phyloP scores from a whole-genome alignment of 495 filamentous ascomycete species.

The Tuber borchii region DNA sequence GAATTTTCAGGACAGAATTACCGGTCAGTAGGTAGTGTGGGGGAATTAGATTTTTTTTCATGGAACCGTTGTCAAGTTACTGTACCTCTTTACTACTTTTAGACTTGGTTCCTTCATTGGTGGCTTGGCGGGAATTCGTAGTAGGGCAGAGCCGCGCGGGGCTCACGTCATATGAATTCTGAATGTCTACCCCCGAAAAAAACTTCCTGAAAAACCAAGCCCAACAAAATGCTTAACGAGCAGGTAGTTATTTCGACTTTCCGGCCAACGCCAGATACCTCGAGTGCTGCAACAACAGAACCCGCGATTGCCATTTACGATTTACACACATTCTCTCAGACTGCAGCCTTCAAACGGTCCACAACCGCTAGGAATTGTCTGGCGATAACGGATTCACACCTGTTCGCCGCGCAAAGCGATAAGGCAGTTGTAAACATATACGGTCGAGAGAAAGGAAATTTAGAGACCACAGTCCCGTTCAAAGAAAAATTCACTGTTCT shows the following conservation, averaged over 20 bases:
- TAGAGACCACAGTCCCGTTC: constrained; percentile 80
- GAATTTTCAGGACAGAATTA: background rate
- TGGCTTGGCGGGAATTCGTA: background rate
- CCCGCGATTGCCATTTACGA: constrained; percentile 53
- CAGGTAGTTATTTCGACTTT: constrained; percentile 36
- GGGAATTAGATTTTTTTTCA: too few relatives aligned
- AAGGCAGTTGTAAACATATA: constrained; percentile 93
- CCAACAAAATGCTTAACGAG: constrained; percentile 37
- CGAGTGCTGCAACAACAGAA: constrained; percentile 19
- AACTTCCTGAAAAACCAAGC: constrained; percentile 5
- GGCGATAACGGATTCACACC: constrained; percentile 71
- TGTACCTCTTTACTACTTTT: too few relatives aligned
- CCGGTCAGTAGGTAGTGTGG: background rate
- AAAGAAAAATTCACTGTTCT: constrained; percentile 71
- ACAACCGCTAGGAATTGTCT: constrained; percentile 69
- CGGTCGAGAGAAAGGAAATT: constrained; percentile 69
- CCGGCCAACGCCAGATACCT: constrained; percentile 16
- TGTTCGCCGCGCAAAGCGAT: constrained; percentile 83
- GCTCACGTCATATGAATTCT: constrained; percentile 12
- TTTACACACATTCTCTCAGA: constrained; percentile 71
- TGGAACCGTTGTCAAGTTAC: too few relatives aligned
- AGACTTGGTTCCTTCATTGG: too few relatives aligned
- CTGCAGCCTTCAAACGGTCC: constrained; percentile 84
- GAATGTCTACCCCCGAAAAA: background rate
- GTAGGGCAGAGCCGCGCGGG: constrained; percentile 16